phyloP scores from a whole-genome alignment of 2,329 filamentous ascomycete species.

The Acrocalymma vagum region DNA sequence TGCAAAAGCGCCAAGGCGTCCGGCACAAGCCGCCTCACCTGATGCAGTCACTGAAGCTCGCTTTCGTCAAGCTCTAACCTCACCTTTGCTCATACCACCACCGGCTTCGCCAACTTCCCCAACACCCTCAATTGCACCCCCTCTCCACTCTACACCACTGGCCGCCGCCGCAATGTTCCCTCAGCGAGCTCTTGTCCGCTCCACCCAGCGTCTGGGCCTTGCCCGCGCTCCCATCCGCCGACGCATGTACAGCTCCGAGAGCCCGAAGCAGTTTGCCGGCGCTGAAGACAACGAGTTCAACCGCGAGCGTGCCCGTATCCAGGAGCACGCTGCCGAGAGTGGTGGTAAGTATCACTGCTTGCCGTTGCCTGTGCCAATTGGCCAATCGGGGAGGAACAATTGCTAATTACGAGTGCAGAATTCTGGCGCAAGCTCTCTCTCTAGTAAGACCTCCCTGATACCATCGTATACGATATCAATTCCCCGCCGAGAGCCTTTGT shows the following conservation, averaged over 20 bases:
- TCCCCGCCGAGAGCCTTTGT: too few relatives aligned
- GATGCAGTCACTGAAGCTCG: constrained; percentile 26
- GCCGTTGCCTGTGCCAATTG: neutral
- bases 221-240: constrained; percentile 65
- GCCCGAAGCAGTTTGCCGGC: constrained; percentile 65
- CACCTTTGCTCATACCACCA: constrained; percentile 26
- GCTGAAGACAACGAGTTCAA: constrained; percentile 88
- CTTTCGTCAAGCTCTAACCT: constrained; percentile 31
- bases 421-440: constrained; percentile 96
- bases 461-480: neutral
- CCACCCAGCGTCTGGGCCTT: constrained; percentile 67
- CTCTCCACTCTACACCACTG: constrained; percentile 29
- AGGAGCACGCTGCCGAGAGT: constrained; percentile 86
- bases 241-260: constrained; percentile 74
- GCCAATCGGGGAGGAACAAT: neutral
- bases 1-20: constrained; percentile 36
- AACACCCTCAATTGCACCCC: constrained; percentile 34
- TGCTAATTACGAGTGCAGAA: constrained; percentile 60
- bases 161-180: constrained; percentile 40
- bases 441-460: constrained; percentile 72
- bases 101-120: constrained; percentile 7
- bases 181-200: constrained; percentile 41
- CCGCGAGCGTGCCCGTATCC: constrained; percentile 87
- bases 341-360: constrained; percentile 75
- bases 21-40: constrained; percentile 24